Evolutionary conservation across 2,329 filamentous ascomycete species (phyloP).

Genomic region (Stromatinia cepivora): DNA sequence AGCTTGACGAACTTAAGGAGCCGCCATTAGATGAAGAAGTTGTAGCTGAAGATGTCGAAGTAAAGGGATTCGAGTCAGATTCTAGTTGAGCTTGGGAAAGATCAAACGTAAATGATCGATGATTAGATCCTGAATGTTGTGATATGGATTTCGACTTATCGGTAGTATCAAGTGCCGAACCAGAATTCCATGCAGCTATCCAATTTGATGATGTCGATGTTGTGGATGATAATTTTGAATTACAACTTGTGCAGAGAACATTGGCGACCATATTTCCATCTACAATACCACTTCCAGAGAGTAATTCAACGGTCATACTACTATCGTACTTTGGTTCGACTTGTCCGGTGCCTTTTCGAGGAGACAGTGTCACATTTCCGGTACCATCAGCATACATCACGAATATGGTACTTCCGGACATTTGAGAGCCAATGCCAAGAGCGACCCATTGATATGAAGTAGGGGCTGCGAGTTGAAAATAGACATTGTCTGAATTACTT

Average conservation of each 20-base stretch:
- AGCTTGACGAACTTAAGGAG: not conserved
- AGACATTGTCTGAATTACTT: constrained; percentile 50
- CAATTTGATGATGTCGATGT: constrained; percentile 32
- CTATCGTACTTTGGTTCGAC: constrained; percentile 47
- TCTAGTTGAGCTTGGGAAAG: constrained; percentile 33
- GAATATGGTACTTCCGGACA: constrained; percentile 59
- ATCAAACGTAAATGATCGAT: constrained; percentile 32
- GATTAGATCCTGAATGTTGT: constrained; percentile 28
- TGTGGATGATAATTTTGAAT: constrained; percentile 23
- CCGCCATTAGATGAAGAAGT: constrained; percentile 20
- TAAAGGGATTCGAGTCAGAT: constrained; percentile 35
- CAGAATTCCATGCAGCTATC: constrained; percentile 38
- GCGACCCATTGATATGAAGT: constrained; percentile 56
- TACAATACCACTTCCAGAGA: constrained; percentile 52
- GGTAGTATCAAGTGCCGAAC: constrained; percentile 31
- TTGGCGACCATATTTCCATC: constrained; percentile 58
- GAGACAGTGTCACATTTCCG: constrained; percentile 57
- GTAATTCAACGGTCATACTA: constrained; percentile 46
- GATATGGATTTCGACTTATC: constrained; percentile 27
- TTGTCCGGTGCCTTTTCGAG: constrained; percentile 49
- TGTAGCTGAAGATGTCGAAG: constrained; percentile 22
- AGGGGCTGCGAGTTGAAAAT: constrained; percentile 57
- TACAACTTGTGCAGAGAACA: constrained; percentile 48
- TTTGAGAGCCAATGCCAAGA: constrained; percentile 55
- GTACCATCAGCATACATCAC: constrained; percentile 55